Percentiles rank a stretch among this genome's conserved stretches.
Evolutionary conservation across 2,329 filamentous ascomycete genomes (phyloP).

Genomic region (Colletotrichum sp.): DNA sequence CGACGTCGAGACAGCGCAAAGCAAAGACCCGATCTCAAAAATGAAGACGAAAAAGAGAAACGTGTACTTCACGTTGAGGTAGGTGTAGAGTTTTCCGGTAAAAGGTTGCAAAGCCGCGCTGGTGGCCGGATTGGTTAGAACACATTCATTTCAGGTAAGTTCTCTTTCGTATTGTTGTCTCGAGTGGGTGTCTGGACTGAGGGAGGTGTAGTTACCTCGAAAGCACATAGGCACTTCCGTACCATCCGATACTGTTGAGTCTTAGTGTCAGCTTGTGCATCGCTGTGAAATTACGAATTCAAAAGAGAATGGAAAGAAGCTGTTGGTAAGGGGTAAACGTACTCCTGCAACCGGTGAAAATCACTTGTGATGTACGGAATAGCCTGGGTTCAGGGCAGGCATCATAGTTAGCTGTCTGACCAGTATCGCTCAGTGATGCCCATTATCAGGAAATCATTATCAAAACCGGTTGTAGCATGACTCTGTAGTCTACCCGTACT

Average conservation of each 20-base stretch:
- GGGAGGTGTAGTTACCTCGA: fast-evolving
- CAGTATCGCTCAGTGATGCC: fast-evolving
- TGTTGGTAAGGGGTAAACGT: neutral
- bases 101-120: neutral
- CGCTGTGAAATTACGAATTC: too few species aligned
- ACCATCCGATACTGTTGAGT: neutral
- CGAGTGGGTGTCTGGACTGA: fast-evolving
- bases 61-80: neutral
- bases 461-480: fast-evolving
- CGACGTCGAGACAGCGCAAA: neutral
- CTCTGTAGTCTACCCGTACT: neutral
- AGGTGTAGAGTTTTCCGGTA: neutral
- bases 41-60: neutral
- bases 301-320: neutral
- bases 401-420: neutral
- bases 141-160: fast-evolving
- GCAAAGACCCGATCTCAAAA: neutral
- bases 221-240: neutral
- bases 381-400: neutral
- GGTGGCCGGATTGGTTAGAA: neutral
- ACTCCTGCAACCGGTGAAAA: neutral
- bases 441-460: fast-evolving
- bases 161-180: neutral
- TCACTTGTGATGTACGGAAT: neutral
- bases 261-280: neutral